Evolutionary conservation across 1,284 basidiomycete species (phyloP).

Genomic region (Microbotryomycetes sp.): DNA sequence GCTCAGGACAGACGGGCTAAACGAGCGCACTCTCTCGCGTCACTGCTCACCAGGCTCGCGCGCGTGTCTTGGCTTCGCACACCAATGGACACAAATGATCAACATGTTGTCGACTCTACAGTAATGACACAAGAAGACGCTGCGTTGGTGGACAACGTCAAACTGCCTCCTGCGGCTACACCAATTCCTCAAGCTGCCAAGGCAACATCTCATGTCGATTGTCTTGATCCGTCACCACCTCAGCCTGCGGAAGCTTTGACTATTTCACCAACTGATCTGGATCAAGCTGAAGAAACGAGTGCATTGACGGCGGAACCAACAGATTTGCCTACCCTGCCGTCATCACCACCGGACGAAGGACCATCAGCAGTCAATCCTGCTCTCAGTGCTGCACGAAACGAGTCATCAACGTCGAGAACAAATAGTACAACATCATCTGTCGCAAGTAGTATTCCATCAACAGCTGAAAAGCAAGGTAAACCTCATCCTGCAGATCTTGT

Average conservation of each 20-base stretch:
- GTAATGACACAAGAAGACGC: too few species aligned
- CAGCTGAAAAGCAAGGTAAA: background rate
- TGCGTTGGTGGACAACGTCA: too few species aligned
- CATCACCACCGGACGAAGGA: background rate
- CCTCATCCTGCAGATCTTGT: constrained; percentile 26
- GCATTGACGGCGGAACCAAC: background rate
- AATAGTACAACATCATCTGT: background rate
- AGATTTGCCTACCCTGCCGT: background rate
- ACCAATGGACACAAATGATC: too few species aligned
- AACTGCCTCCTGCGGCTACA: background rate
- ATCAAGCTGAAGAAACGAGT: background rate
- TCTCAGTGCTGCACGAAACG: background rate
- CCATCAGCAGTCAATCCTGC: background rate
- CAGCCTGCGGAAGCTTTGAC: background rate
- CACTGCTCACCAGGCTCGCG: too few species aligned
- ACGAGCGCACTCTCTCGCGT: too few species aligned
- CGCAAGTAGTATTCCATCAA: background rate
- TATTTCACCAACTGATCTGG: background rate
- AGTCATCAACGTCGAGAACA: background rate
- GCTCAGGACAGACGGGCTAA: too few species aligned
- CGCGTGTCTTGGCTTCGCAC: too few species aligned
- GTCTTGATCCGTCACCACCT: background rate
- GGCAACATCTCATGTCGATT: background rate
- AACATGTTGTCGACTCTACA: too few species aligned
- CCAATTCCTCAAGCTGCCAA: background rate